Evolutionary conservation across 163 green algal species (phyloP).

Genomic region (Chloromonas sp.): DNA sequence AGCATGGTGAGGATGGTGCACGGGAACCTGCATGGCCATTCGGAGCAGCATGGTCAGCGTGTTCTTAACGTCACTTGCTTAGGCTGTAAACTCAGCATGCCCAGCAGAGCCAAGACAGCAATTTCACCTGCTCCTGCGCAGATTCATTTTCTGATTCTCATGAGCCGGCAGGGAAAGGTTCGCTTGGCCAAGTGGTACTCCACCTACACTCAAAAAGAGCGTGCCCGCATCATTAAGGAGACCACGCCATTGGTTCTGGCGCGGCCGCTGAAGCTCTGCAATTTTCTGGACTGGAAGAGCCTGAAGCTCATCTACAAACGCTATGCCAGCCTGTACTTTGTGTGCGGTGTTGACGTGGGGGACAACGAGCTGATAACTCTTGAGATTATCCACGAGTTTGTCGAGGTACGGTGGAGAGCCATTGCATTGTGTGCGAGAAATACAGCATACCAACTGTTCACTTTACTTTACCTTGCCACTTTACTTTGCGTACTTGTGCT

Average conservation of each 20-base stretch:
- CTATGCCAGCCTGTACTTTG: conserved; percentile 97
- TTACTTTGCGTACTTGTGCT: too few species aligned
- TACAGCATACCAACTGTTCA: too few species aligned
- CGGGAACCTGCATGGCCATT: too few species aligned
- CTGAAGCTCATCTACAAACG: conserved; percentile 87
- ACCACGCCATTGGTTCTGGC: conserved; percentile 74
- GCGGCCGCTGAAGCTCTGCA: conserved; percentile 85
- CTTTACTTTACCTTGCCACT: too few species aligned
- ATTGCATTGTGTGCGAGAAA: neutral
- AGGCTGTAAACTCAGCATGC: too few species aligned
- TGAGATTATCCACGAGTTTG: conserved; percentile 86
- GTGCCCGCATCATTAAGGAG: conserved; percentile 82
- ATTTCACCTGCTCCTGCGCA: neutral
- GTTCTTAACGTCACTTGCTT: too few species aligned
- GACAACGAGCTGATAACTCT: conserved; percentile 97
- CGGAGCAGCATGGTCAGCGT: too few species aligned
- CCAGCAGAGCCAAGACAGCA: too few species aligned
- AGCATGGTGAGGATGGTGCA: too few species aligned
- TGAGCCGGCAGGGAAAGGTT: conserved; percentile 96
- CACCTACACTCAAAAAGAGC: conserved; percentile 91
- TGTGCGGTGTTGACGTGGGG: conserved; percentile 71
- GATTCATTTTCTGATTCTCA: conserved; percentile 96
- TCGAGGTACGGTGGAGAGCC: conserved; percentile 29
- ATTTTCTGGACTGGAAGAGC: conserved; percentile 93
- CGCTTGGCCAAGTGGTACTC: conserved; percentile 96